These are phyloP conservation scores for Obba rivulosa DNA, from an alignment of 768 basidiomycete genomes.

Conservation along the genomic window DNA sequence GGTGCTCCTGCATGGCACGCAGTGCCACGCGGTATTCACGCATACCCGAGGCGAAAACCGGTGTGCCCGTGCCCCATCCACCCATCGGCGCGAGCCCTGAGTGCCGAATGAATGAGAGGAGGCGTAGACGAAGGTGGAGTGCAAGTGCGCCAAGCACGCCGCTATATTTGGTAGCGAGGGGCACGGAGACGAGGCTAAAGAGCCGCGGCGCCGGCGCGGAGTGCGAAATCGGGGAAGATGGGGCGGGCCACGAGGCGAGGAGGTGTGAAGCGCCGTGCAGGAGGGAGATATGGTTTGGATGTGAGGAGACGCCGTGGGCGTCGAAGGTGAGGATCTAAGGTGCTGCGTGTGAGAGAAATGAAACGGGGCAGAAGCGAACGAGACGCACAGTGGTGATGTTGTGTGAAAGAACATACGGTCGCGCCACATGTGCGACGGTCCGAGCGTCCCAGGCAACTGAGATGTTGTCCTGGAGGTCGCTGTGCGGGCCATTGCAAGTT, in stretches of 20 bases:
- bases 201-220: conserved; percentile 32
- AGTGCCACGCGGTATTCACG: conserved; percentile 51
- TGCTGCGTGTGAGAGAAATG: background rate
- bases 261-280: conserved; percentile 49
- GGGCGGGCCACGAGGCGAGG: conserved; percentile 12
- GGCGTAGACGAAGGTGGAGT: background rate
- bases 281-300: conserved; percentile 82
- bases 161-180: conserved; percentile 55
- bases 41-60: conserved; percentile 54
- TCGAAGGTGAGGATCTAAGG: conserved; percentile 85
- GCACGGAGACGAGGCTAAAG: conserved; percentile 57
- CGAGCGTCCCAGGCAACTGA: conserved; percentile 57
- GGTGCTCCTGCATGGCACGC: conserved; percentile 66
- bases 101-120: background rate
- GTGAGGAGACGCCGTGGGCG: conserved; percentile 64
- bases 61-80: conserved; percentile 5
- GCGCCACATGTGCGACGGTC: conserved; percentile 53
- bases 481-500: conserved; percentile 13
- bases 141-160: conserved; percentile 44
- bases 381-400: conserved; percentile 54
- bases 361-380: background rate
- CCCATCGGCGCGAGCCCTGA: too few relatives aligned
- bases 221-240: conserved; percentile 13
- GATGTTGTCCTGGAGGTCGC: conserved; percentile 73
- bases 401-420: conserved; percentile 51